Evolutionary conservation across 1,139 yeast species (phyloP).

Genomic region (Candida sp.): DNA sequence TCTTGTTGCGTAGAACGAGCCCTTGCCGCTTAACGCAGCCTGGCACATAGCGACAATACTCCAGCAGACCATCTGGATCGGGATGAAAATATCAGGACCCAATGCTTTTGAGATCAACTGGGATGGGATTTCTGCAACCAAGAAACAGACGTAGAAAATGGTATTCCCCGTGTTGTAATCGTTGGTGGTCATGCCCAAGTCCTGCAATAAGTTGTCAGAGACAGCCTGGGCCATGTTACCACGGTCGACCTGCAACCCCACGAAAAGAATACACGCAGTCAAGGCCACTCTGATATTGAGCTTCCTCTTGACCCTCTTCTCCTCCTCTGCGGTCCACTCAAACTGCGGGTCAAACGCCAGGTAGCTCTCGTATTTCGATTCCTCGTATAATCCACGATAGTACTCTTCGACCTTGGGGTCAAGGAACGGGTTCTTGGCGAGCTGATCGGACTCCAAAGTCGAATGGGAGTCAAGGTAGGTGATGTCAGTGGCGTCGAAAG

Average conservation of each 20-base stretch:
- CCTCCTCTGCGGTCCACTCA: conserved; percentile 39
- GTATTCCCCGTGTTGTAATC: conserved; percentile 38
- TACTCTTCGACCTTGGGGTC: conserved; percentile 14
- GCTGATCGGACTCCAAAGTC: conserved; percentile 7
- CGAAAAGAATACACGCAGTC: conserved; percentile 33
- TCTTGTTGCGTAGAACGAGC: conserved; percentile 30
- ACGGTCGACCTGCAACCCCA: conserved; percentile 37
- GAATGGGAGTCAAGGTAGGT: conserved; percentile 9
- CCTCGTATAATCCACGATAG: conserved; percentile 15
- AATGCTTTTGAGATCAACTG: conserved; percentile 34
- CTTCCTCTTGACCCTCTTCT: conserved; percentile 26
- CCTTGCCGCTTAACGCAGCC: conserved; percentile 25
- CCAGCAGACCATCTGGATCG: conserved; percentile 37
- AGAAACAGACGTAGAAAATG: conserved; percentile 29
- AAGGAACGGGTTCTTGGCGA: conserved; percentile 12
- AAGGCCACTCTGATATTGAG: conserved; percentile 30
- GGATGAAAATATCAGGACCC: conserved; percentile 38
- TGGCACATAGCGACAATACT: conserved; percentile 32
- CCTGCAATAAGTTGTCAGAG: conserved; percentile 32
- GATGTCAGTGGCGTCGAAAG: neutral
- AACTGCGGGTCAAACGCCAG: conserved; percentile 36
- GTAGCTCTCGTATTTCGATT: conserved; percentile 33
- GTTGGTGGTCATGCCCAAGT: conserved; percentile 30
- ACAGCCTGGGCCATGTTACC: conserved; percentile 36
- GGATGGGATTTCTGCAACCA: conserved; percentile 37